Conservation (phyloP, 805 yeast genomes). For the Kazachstania taianensis region DNA sequence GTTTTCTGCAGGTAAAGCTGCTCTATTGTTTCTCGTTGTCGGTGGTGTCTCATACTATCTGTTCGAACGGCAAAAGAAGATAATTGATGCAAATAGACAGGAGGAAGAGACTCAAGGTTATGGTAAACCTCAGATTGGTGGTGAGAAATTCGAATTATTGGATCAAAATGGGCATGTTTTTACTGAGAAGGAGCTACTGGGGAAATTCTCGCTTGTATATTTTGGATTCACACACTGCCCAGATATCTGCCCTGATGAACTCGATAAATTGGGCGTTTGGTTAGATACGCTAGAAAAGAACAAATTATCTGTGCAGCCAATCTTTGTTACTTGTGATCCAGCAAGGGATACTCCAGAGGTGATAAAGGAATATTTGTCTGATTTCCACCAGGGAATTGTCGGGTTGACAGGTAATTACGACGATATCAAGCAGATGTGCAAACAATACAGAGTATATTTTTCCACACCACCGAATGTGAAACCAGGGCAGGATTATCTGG, state of each 20-base stretch:
- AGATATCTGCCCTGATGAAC: constrained; percentile 96
- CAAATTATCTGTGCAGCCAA: constrained; percentile 61
- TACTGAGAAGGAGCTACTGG: constrained; percentile 66
- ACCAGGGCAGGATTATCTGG: constrained; percentile 93
- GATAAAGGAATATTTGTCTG: constrained; percentile 68
- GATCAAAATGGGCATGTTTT: constrained; percentile 66
- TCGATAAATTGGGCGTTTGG: constrained; percentile 76
- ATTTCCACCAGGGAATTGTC: constrained; percentile 80
- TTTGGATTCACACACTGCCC: constrained; percentile 98
- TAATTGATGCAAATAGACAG: constrained; percentile 61
- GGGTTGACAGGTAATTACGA: constrained; percentile 92
- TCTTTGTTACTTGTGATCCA: constrained; percentile 95
- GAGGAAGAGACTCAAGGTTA: constrained; percentile 80
- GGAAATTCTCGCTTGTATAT: constrained; percentile 76
- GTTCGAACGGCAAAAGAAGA: constrained; percentile 67
- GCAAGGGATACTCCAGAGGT: constrained; percentile 87
- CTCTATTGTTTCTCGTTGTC: constrained; percentile 49
- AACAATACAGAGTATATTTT: constrained; percentile 86
- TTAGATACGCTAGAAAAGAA: constrained; percentile 49
- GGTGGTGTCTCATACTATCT: constrained; percentile 67
- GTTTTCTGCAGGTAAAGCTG: constrained; percentile 79
- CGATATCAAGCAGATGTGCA: constrained; percentile 74
- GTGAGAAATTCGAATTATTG: constrained; percentile 73
- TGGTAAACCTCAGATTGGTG: constrained; percentile 91
- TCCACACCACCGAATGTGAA: constrained; percentile 93